These are phyloP conservation scores for Russula sp. DNA, from an alignment of 768 basidiomycete genomes.

Conservation along the genomic window DNA sequence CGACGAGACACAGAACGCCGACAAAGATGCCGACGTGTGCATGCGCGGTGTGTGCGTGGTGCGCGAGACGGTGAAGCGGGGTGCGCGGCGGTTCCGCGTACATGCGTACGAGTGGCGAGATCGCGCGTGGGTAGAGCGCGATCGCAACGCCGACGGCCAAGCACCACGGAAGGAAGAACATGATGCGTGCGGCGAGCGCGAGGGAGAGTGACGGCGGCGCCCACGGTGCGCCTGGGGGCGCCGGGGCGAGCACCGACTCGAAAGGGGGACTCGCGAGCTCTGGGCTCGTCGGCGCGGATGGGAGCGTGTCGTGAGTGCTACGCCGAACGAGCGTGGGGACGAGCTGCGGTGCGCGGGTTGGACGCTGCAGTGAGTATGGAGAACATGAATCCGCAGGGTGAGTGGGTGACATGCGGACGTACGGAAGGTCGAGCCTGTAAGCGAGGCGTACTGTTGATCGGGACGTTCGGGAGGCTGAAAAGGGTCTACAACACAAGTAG, in stretches of 20 bases:
- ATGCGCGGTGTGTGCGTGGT: slow-evolving; percentile 22
- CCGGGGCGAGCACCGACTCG: neutral
- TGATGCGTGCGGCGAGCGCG: slow-evolving; percentile 4
- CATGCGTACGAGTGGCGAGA: slow-evolving; percentile 10
- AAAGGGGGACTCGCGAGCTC: neutral
- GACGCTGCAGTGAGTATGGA: neutral
- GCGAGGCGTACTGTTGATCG: slow-evolving; percentile 5
- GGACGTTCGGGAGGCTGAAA: slow-evolving; percentile 11
- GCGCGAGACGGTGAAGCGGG: slow-evolving; percentile 21
- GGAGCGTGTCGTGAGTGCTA: slow-evolving; percentile 6
- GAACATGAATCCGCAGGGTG: too few relatives aligned
- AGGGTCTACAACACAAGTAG: neutral
- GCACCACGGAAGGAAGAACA: slow-evolving; percentile 22
- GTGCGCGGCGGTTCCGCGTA: slow-evolving; percentile 6
- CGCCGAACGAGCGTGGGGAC: neutral
- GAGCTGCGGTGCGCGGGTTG: neutral
- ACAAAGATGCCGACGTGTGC: slow-evolving; percentile 19
- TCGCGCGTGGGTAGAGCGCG: slow-evolving; percentile 8
- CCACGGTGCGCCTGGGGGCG: slow-evolving; percentile 1
- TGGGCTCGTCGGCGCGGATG: neutral
- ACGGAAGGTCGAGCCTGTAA: neutral
- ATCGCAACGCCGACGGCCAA: slow-evolving; percentile 19
- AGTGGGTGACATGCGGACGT: neutral
- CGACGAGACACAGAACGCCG: neutral
- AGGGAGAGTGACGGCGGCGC: neutral